Evolutionary conservation across 345 rosid species (phyloP), one percentile per base, ranked within the genome.

Genomic region (Gynandropsis gynandra): DNA sequence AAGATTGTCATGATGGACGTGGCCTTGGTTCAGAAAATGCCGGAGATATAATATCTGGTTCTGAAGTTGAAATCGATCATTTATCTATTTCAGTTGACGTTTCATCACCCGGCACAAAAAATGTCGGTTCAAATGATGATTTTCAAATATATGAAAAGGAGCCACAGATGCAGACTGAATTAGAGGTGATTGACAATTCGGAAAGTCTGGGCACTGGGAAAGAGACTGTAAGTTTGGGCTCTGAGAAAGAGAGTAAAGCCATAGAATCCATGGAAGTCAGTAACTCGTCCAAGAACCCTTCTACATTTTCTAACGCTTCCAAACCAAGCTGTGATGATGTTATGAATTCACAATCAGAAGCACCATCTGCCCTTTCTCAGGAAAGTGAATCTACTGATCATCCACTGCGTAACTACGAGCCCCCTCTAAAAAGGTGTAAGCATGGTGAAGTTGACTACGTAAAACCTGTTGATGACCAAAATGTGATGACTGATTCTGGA

Each of bases 101-200:
- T 37, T 16, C 16, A 20, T 54, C 61, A 40, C 45, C 8, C 7
- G 21, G 13, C 52, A 21, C 43, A 55, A 41, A 20, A 21, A 56
- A 43, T 20, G 67, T 39, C 9, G 40, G 2, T 0, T 6, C 8
- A 12, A 62, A 16, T 3, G 38, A 63, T 44, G 49, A 46, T 10
- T 35, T 27, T n/a, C 40, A 56, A 42, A 63, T 56, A 63, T 21
- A 11, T 63, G 62, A 50, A 1, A 63, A 64, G n/a, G n/a, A n/a
- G n/a, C n/a, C n/a, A n/a, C n/a, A n/a, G n/a, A n/a, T n/a, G n/a
- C n/a, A n/a, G n/a, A n/a, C n/a, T n/a, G n/a, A n/a, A n/a, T n/a
- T n/a, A n/a, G 29, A 24, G 29, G 29, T 24, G 29, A 5, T 24
- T 24, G 29, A 2, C 29, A 57, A 64, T 57, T 47, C 18, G 42